A percentile compares a stretch with the other conserved stretches of the same genome.
These are phyloP conservation scores for Colletotrichum sp. DNA, from an alignment of 2,329 filamentous ascomycete species.

Conservation along the genomic window DNA sequence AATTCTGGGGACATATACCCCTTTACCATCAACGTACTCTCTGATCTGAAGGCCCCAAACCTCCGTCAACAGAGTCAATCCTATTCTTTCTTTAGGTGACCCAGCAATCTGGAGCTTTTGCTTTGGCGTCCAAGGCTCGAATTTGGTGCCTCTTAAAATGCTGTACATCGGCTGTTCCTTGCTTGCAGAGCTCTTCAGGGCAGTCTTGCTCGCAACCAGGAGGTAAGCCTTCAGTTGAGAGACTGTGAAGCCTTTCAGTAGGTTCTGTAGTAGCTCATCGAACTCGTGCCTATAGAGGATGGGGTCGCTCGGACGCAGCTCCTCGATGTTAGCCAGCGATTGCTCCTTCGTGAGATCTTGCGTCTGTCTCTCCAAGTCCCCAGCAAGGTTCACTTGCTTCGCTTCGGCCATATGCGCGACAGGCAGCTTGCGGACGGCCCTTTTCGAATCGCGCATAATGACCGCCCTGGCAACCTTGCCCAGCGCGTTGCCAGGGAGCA, in stretches of 20 bases:
- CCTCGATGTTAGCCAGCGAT: constrained; percentile 49
- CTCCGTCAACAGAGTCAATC: constrained; percentile 47
- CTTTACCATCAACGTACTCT: constrained; percentile 47
- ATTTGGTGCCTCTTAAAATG: constrained; percentile 44
- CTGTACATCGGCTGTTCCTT: constrained; percentile 26
- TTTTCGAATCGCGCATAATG: constrained; percentile 44
- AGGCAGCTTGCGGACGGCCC: background rate
- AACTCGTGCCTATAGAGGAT: constrained; percentile 45
- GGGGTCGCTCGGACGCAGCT: constrained; percentile 47
- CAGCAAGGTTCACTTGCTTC: constrained; percentile 31
- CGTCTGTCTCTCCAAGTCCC: constrained; percentile 30
- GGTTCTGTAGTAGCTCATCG: constrained; percentile 36
- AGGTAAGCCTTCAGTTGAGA: constrained; percentile 51
- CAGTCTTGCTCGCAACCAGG: background rate
- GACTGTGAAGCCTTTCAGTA: constrained; percentile 51
- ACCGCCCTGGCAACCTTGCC: constrained; percentile 49
- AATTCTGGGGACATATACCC: constrained; percentile 43
- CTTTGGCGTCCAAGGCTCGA: constrained; percentile 44
- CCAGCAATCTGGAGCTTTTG: constrained; percentile 8
- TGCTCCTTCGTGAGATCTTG: constrained; percentile 35
- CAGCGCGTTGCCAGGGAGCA: constrained; percentile 28
- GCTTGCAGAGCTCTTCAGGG: background rate
- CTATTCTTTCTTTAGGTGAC: constrained; percentile 43
- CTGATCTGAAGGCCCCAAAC: constrained; percentile 55
- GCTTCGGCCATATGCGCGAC: background rate